A percentile compares a stretch with the other conserved stretches of the same genome.
Conservation (phyloP, 306 rosid species). For the Trifolium dubium region DNA sequence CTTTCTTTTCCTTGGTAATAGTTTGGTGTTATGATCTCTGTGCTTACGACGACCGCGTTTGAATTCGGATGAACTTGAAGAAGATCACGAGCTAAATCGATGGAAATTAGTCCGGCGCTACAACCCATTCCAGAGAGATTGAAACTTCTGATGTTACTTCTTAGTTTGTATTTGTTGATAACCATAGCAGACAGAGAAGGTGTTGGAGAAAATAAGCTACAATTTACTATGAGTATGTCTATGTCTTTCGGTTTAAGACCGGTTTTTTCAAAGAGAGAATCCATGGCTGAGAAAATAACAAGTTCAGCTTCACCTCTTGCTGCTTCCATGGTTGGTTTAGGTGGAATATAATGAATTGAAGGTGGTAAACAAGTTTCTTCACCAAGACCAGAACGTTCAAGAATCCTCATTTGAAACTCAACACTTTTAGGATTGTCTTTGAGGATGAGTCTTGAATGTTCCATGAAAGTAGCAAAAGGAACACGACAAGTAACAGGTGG, state of each 20-base stretch:
- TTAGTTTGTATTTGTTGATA: slow-evolving; percentile 78
- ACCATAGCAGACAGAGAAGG: slow-evolving; percentile 94
- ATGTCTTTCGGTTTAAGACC: slow-evolving; percentile 86
- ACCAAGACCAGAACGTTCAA: slow-evolving; percentile 87
- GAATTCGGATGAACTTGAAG: slow-evolving; percentile 93
- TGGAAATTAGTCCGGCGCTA: slow-evolving; percentile 85
- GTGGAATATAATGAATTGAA: slow-evolving; percentile 84
- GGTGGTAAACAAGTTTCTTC: slow-evolving; percentile 92
- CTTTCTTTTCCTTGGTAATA: slow-evolving; percentile 92
- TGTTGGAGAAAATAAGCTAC: slow-evolving; percentile 87
- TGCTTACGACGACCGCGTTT: slow-evolving; percentile 80
- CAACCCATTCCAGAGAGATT: slow-evolving; percentile 97
- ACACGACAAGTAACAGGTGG: slow-evolving; percentile 90
- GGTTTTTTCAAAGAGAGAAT: slow-evolving; percentile 58
- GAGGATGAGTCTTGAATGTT: slow-evolving; percentile 79
- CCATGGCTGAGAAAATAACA: slow-evolving; percentile 86
- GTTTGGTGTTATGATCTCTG: slow-evolving; percentile 89
- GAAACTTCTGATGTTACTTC: slow-evolving; percentile 84
- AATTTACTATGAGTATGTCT: slow-evolving; percentile 80
- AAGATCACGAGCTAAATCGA: slow-evolving; percentile 88
- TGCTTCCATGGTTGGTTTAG: slow-evolving; percentile 86
- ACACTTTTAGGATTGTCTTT: slow-evolving; percentile 82
- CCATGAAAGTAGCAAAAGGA: slow-evolving; percentile 96
- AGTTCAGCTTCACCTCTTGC: slow-evolving; percentile 87
- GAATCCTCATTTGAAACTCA: slow-evolving; percentile 88